Percentiles rank a stretch among this genome's conserved stretches.
Evolutionary conservation across 1,139 yeast genomes (phyloP).

Genomic region (Entelexis paramagnoliae): DNA sequence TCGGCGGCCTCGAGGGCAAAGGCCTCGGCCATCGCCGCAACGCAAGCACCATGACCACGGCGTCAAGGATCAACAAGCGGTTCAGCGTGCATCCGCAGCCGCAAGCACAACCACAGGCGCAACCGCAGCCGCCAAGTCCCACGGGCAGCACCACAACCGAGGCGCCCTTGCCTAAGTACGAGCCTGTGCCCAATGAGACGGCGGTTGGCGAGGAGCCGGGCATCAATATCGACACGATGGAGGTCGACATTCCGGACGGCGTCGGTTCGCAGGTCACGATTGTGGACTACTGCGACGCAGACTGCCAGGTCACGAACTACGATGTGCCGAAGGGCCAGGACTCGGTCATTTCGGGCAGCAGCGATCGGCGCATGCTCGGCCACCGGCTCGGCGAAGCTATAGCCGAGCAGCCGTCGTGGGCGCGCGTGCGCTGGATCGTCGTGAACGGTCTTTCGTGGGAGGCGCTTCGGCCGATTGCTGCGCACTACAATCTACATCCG

Average conservation of each 20-base stretch:
- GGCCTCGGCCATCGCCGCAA: not conserved
- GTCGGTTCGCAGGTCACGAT: constrained; percentile 41
- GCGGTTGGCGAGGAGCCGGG: constrained; percentile 41
- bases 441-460: constrained; percentile 50
- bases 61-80: constrained; percentile 4
- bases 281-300: constrained; percentile 38
- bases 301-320: constrained; percentile 29
- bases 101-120: not conserved
- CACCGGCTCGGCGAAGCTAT: constrained; percentile 26
- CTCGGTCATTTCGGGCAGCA: constrained; percentile 12
- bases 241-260: constrained; percentile 38
- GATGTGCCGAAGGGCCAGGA: constrained; percentile 21
- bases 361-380: constrained; percentile 21
- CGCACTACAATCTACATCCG: constrained; percentile 38
- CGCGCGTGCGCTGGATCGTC: constrained; percentile 42
- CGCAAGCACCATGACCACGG: not conserved
- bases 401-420: constrained; percentile 36
- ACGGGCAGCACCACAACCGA: not conserved
- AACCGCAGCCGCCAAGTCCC: constrained; percentile 7
- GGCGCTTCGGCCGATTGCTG: constrained; percentile 39
- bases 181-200: not conserved
- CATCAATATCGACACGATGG: constrained; percentile 40
- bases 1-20: not conserved
- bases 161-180: not conserved
- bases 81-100: constrained; percentile 15